These are phyloP conservation scores for Phaeoacremonium minimum DNA, from an alignment of 2,329 filamentous ascomycete genomes.

Conservation along the genomic window DNA sequence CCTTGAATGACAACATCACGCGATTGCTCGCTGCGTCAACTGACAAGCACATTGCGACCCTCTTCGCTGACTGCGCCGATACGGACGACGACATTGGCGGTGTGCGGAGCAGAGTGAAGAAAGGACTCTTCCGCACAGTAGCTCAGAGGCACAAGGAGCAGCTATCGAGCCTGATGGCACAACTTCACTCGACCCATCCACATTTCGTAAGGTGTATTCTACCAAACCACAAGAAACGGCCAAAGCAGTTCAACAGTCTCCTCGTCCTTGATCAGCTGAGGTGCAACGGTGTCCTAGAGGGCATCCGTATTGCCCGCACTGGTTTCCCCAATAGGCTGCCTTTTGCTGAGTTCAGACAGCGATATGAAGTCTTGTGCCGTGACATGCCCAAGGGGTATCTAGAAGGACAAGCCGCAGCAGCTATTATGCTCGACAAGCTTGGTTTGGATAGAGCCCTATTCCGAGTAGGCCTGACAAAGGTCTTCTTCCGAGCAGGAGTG, in stretches of 20 bases:
- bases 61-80: slow-evolving; percentile 88
- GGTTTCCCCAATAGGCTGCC: slow-evolving; percentile 92
- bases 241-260: slow-evolving; percentile 86
- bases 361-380: slow-evolving; percentile 90
- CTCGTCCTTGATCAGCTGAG: slow-evolving; percentile 97
- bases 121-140: slow-evolving; percentile 92
- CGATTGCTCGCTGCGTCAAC: slow-evolving; percentile 77
- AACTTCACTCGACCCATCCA: slow-evolving; percentile 92
- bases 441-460: slow-evolving; percentile 82
- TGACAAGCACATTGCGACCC: slow-evolving; percentile 74
- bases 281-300: slow-evolving; percentile 98
- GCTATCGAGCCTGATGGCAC: slow-evolving; percentile 90
- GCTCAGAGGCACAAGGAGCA: slow-evolving; percentile 98
- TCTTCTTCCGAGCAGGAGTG: slow-evolving; percentile 96
- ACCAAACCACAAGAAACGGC: slow-evolving; percentile 95
- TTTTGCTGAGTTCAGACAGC: slow-evolving; percentile 90
- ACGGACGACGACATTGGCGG: slow-evolving; percentile 67
- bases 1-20: slow-evolving; percentile 94
- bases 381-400: slow-evolving; percentile 87
- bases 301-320: slow-evolving; percentile 93
- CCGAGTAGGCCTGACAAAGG: slow-evolving; percentile 91
- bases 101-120: slow-evolving; percentile 81
- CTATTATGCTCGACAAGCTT: slow-evolving; percentile 84
- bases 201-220: slow-evolving; percentile 98
- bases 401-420: slow-evolving; percentile 81